A percentile compares a stretch with the other conserved stretches of the same genome.
phyloP scores from a whole-genome alignment of 805 yeast genomes.

The Kodamaea leandrae region DNA sequence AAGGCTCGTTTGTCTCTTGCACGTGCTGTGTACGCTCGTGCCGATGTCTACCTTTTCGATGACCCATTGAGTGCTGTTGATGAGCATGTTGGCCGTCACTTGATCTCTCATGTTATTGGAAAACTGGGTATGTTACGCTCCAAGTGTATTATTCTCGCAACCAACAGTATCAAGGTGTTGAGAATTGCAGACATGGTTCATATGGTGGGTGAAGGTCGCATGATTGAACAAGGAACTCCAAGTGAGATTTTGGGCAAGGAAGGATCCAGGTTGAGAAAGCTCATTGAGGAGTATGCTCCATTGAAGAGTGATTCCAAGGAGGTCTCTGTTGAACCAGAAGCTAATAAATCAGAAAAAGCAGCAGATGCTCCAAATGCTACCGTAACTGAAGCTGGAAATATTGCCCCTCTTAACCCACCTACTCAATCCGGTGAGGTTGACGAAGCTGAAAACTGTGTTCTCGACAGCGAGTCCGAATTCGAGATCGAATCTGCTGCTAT shows the following conservation, averaged over 20 bases:
- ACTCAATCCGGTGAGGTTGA: conserved; percentile 18
- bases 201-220: conserved; percentile 65
- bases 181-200: conserved; percentile 69
- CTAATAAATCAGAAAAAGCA: not conserved
- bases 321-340: conserved; percentile 12
- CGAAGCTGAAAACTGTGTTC: conserved; percentile 11
- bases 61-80: conserved; percentile 96
- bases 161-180: conserved; percentile 81
- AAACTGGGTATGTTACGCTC: conserved; percentile 70
- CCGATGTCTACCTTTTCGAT: conserved; percentile 86
- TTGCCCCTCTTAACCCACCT: not conserved
- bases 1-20: conserved; percentile 94
- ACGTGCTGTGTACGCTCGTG: conserved; percentile 91
- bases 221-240: conserved; percentile 65
- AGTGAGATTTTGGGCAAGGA: conserved; percentile 47
- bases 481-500: conserved; percentile 30
- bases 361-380: not conserved
- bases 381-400: not conserved
- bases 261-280: conserved; percentile 48
- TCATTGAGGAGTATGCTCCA: conserved; percentile 64
- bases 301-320: conserved; percentile 26
- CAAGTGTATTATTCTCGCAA: conserved; percentile 77
- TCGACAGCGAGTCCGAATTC: conserved; percentile 36
- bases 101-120: conserved; percentile 80
- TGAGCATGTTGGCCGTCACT: conserved; percentile 90